Evolutionary conservation across 805 yeast genomes (phyloP).

Genomic region (Zygosaccharomyces pseudorouxii): DNA sequence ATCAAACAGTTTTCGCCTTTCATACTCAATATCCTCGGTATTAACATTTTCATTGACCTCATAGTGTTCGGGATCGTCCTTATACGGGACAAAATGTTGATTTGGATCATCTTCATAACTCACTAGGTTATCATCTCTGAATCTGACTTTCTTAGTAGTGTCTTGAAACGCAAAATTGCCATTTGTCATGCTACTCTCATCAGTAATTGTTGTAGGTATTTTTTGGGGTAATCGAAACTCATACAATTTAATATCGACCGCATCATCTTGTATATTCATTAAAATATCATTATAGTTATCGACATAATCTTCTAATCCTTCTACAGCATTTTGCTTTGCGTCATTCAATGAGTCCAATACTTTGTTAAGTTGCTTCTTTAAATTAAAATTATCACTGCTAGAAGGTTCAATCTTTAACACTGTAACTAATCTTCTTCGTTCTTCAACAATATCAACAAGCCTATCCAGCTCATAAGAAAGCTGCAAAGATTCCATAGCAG

Average conservation of each 20-base stretch:
- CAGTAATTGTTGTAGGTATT: background rate
- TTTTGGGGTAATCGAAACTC: slow-evolving; percentile 9
- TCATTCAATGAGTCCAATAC: slow-evolving; percentile 17
- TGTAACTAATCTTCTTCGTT: slow-evolving; percentile 24
- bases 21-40: background rate
- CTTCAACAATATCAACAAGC: slow-evolving; percentile 28
- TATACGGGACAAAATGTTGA: slow-evolving; percentile 23
- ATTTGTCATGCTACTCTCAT: background rate
- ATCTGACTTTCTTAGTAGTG: slow-evolving; percentile 23
- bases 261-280: slow-evolving; percentile 13
- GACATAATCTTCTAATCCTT: slow-evolving; percentile 3
- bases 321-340: slow-evolving; percentile 8
- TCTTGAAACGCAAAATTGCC: slow-evolving; percentile 3
- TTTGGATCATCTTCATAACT: slow-evolving; percentile 5
- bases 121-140: slow-evolving; percentile 22
- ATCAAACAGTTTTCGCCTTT: slow-evolving; percentile 4
- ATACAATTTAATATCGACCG: slow-evolving; percentile 15
- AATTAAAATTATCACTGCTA: slow-evolving; percentile 20
- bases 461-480: slow-evolving; percentile 28
- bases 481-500: slow-evolving; percentile 22
- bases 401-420: slow-evolving; percentile 25
- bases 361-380: slow-evolving; percentile 23
- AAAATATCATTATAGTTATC: slow-evolving; percentile 19
- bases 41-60: background rate
- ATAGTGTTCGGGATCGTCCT: slow-evolving; percentile 17